Evolutionary conservation across 257 asterid species (phyloP).

Genomic region (Nicotiana attenuata): DNA sequence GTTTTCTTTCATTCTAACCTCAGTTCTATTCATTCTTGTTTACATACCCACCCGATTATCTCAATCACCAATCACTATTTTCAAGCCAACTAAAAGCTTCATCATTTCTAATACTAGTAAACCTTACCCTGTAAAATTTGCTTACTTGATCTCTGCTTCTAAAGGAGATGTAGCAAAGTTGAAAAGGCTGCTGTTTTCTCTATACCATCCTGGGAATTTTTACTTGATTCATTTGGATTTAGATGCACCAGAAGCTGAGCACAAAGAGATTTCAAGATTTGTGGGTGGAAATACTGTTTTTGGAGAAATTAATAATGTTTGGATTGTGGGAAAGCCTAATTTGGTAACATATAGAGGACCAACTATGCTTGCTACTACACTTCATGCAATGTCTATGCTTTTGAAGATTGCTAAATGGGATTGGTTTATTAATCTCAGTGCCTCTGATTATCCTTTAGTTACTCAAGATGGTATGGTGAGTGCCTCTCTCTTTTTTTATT

Average conservation of each 20-base stretch:
- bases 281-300: slow-evolving; percentile 49
- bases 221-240: slow-evolving; percentile 72
- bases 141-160: slow-evolving; percentile 86
- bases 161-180: slow-evolving; percentile 65
- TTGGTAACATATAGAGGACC: slow-evolving; percentile 88
- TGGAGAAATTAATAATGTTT: slow-evolving; percentile 59
- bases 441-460: slow-evolving; percentile 83
- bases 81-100: slow-evolving; percentile 35
- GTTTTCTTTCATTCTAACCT: slow-evolving; percentile 45
- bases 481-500: slow-evolving; percentile 6
- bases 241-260: slow-evolving; percentile 59
- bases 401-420: slow-evolving; percentile 70
- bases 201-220: slow-evolving; percentile 75
- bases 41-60: slow-evolving; percentile 43
- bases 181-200: slow-evolving; percentile 63
- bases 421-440: slow-evolving; percentile 92
- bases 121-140: slow-evolving; percentile 65
- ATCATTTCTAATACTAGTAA: slow-evolving; percentile 37
- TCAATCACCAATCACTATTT: slow-evolving; percentile 43
- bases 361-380: slow-evolving; percentile 84
- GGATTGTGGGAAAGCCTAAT: slow-evolving; percentile 64
- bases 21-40: slow-evolving; percentile 42
- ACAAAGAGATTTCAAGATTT: slow-evolving; percentile 55
- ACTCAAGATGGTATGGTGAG: slow-evolving; percentile 99
- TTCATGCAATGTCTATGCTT: slow-evolving; percentile 71